Evolutionary conservation across 2,329 filamentous ascomycete species (phyloP).

Genomic region (Dothistroma pini): DNA sequence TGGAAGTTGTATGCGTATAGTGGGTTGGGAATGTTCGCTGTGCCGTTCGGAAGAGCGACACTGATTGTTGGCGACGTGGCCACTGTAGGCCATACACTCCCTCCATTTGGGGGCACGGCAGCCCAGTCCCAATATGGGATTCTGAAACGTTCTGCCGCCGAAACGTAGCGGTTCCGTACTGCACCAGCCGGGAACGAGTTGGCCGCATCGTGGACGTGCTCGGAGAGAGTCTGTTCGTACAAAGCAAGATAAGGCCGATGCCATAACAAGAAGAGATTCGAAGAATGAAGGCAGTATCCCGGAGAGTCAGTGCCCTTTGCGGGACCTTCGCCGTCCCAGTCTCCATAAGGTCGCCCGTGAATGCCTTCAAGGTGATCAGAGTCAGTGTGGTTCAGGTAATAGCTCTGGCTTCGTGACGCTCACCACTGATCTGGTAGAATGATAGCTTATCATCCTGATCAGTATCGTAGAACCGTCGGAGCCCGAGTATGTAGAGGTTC

Average conservation of each 20-base stretch:
- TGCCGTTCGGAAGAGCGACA: constrained; percentile 35
- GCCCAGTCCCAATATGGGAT: constrained; percentile 51
- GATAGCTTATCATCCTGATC: constrained; percentile 63
- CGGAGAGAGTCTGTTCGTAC: constrained; percentile 42
- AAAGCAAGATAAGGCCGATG: constrained; percentile 74
- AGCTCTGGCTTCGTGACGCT: constrained; percentile 21
- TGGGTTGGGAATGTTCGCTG: constrained; percentile 33
- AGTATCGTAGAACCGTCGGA: constrained; percentile 67
- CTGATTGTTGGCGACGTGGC: constrained; percentile 39
- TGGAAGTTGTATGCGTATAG: constrained; percentile 37
- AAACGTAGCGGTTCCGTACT: constrained; percentile 38
- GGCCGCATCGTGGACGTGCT: constrained; percentile 40
- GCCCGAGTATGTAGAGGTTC: constrained; percentile 72
- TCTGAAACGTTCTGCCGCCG: constrained; percentile 41
- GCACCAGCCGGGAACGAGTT: constrained; percentile 39
- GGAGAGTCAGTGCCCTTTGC: constrained; percentile 51
- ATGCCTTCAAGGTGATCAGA: constrained; percentile 55
- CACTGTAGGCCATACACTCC: constrained; percentile 38
- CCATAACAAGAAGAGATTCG: constrained; percentile 75
- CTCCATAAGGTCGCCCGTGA: constrained; percentile 67
- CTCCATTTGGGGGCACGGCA: constrained; percentile 32
- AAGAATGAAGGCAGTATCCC: constrained; percentile 75
- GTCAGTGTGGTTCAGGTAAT: background rate
- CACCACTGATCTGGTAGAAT: constrained; percentile 76
- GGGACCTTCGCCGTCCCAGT: constrained; percentile 54